Evolutionary conservation across 2,329 filamentous ascomycete species (phyloP).

Genomic region (Nemania sp.): DNA sequence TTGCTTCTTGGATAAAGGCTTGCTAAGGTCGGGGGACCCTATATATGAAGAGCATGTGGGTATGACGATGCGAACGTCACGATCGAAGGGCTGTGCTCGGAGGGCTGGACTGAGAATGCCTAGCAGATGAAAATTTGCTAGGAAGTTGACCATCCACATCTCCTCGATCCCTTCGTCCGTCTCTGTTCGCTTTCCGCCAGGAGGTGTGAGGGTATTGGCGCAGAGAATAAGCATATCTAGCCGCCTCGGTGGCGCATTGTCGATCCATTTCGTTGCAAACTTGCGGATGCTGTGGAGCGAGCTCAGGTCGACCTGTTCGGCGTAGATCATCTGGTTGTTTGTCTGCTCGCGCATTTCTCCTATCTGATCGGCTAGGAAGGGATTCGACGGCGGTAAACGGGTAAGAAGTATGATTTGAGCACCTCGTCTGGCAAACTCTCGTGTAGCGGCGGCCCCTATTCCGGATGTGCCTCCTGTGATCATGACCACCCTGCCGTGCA

Average conservation of each 20-base stretch:
- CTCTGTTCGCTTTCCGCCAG: constrained; percentile 59
- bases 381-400: constrained; percentile 76
- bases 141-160: constrained; percentile 93
- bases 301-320: constrained; percentile 88
- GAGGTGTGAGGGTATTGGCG: constrained; percentile 75
- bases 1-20: constrained; percentile 51
- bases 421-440: constrained; percentile 76
- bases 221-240: constrained; percentile 91
- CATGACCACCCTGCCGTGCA: constrained; percentile 93
- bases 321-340: constrained; percentile 86
- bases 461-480: constrained; percentile 94
- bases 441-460: constrained; percentile 77
- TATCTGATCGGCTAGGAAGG: constrained; percentile 90
- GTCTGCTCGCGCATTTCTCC: constrained; percentile 79
- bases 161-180: constrained; percentile 83
- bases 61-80: constrained; percentile 87
- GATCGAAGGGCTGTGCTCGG: constrained; percentile 86
- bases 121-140: constrained; percentile 93
- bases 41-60: constrained; percentile 89
- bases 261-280: constrained; percentile 97
- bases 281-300: constrained; percentile 87
- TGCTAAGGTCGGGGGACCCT: constrained; percentile 67
- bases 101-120: constrained; percentile 89
- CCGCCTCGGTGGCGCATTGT: constrained; percentile 85
- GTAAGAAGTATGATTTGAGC: constrained; percentile 92